Evolutionary conservation across 345 rosid genomes (phyloP).

Genomic region (Crucihimalaya himalaica): DNA sequence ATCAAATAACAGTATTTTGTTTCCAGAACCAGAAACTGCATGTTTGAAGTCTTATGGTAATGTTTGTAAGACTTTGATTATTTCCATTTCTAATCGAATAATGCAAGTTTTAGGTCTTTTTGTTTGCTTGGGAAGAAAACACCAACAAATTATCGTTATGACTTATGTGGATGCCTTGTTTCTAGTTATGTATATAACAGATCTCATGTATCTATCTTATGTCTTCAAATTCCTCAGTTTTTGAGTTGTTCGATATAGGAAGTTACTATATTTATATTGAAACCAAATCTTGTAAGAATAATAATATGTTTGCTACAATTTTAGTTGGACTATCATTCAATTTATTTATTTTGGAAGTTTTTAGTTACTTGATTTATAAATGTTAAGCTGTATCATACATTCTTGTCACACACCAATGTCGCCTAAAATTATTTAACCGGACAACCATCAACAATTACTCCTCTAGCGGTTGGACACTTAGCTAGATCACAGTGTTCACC

Average conservation of each 20-base stretch:
- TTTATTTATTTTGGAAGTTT: not conserved
- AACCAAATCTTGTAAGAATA: too few species aligned
- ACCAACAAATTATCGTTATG: too few species aligned
- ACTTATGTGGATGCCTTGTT: too few species aligned
- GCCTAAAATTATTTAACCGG: conserved; percentile 47
- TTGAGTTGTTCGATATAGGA: too few species aligned
- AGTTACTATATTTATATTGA: too few species aligned
- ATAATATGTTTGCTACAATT: not conserved
- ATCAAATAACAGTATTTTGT: not conserved
- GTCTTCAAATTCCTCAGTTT: too few species aligned
- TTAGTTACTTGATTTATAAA: not conserved
- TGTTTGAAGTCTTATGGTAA: conserved; percentile 19
- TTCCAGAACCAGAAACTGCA: conserved; percentile 11
- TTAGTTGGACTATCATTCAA: not conserved
- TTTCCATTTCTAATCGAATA: conserved; percentile 18
- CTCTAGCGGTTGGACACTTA: conserved; percentile 75
- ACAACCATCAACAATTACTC: conserved; percentile 59
- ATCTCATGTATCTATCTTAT: not conserved
- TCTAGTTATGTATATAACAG: too few species aligned
- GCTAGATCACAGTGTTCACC: conserved; percentile 87
- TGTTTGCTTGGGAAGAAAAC: too few species aligned
- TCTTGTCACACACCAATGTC: not conserved
- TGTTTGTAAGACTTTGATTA: conserved; percentile 27
- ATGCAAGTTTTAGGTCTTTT: not conserved
- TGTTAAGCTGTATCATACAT: not conserved